These are phyloP conservation scores for Rhodotorula sp. DNA, from an alignment of 1,284 basidiomycete genomes.

Conservation along the genomic window DNA sequence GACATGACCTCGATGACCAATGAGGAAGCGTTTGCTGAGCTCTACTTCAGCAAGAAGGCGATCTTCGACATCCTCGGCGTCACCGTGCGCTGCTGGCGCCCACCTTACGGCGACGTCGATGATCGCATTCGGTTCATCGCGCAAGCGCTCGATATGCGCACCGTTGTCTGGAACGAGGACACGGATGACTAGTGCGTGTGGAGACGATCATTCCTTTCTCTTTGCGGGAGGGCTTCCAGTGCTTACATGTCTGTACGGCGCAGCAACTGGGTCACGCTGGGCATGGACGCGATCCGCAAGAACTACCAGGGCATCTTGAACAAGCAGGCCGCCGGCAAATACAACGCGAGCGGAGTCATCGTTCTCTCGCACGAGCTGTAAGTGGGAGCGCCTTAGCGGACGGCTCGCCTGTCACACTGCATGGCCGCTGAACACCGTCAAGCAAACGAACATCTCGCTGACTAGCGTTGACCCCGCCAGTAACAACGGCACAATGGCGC, in stretches of 20 bases:
- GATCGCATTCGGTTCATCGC: constrained; percentile 59
- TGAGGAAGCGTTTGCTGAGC: constrained; percentile 59
- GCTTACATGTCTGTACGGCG: too few species aligned
- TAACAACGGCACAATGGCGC: constrained; percentile 45
- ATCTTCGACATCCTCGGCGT: constrained; percentile 58
- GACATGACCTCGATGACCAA: constrained; percentile 55
- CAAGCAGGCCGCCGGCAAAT: constrained; percentile 41
- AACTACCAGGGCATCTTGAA: constrained; percentile 55
- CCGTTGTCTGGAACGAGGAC: constrained; percentile 58
- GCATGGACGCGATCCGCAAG: constrained; percentile 46
- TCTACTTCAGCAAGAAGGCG: constrained; percentile 57
- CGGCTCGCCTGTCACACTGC: neutral
- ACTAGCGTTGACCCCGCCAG: neutral
- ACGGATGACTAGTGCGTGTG: constrained; percentile 39
- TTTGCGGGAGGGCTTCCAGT: too few species aligned
- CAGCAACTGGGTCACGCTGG: constrained; percentile 23
- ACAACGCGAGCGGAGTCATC: constrained; percentile 50
- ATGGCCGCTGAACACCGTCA: neutral
- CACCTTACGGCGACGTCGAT: constrained; percentile 53
- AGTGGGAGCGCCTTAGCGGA: neutral
- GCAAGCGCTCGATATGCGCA: constrained; percentile 54
- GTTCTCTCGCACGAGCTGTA: constrained; percentile 55
- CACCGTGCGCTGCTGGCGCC: constrained; percentile 45
- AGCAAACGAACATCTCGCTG: too few species aligned
- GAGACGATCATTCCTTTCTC: too few species aligned